These are phyloP conservation scores for Rhazya stricta DNA, from an alignment of 257 asterid genomes.

Conservation along the genomic window DNA sequence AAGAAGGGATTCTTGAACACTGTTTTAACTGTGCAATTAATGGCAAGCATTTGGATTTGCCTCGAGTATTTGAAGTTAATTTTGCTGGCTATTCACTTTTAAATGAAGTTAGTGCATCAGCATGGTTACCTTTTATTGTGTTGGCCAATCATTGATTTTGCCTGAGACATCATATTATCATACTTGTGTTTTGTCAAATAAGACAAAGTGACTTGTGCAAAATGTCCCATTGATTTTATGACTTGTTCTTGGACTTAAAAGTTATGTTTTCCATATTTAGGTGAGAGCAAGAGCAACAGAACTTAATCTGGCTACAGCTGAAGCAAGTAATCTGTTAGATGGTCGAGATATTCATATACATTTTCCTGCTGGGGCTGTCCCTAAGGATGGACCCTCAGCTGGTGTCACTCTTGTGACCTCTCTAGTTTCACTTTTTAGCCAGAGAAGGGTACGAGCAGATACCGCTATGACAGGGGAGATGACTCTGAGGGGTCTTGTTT, in stretches of 20 bases:
- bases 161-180: background rate
- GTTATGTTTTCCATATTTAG: slow-evolving; percentile 28
- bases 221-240: background rate
- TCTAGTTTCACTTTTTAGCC: slow-evolving; percentile 92
- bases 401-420: slow-evolving; percentile 98
- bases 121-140: background rate
- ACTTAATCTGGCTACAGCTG: slow-evolving; percentile 63
- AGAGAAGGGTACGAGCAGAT: slow-evolving; percentile 88
- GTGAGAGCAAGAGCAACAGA: slow-evolving; percentile 91
- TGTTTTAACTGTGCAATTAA: background rate
- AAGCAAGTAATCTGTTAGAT: slow-evolving; percentile 70
- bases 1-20: background rate
- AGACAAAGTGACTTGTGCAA: background rate
- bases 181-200: background rate
- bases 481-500: slow-evolving; percentile 91
- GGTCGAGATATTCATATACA: slow-evolving; percentile 94
- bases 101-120: background rate
- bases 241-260: slow-evolving; percentile 16
- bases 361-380: slow-evolving; percentile 99
- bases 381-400: slow-evolving; percentile 99
- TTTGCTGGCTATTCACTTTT: background rate
- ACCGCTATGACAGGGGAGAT: slow-evolving; percentile 99
- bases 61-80: background rate
- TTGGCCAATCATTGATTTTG: background rate
- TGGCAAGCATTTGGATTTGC: background rate